Conservation (phyloP, 1,139 yeast species). For the Saccharomyces pastorianus region DNA sequence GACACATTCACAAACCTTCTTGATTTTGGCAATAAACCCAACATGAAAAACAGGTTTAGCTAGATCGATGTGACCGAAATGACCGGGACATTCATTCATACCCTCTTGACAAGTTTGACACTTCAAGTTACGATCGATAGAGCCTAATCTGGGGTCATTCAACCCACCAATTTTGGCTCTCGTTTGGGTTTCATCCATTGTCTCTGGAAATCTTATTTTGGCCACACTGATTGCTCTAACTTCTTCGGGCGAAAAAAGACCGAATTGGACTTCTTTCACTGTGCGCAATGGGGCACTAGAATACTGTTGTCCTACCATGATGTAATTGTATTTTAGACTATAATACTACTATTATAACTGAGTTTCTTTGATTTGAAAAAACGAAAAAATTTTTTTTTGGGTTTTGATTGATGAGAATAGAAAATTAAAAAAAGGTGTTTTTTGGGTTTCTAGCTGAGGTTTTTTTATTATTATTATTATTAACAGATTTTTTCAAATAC, state of each 20-base stretch:
- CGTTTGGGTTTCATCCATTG: conserved; percentile 94
- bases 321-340: neutral
- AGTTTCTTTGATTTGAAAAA: neutral
- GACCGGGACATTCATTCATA: conserved; percentile 99
- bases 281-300: conserved; percentile 97
- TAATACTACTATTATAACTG: neutral
- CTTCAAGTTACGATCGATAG: conserved; percentile 91
- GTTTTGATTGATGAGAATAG: neutral
- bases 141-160: conserved; percentile 93
- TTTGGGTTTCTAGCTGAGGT: neutral
- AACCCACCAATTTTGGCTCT: conserved; percentile 95
- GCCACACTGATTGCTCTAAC: conserved; percentile 95
- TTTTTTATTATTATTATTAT: neutral
- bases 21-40: conserved; percentile 88
- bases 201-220: conserved; percentile 94
- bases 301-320: conserved; percentile 61
- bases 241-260: conserved; percentile 95
- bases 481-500: neutral
- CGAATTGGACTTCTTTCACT: conserved; percentile 96
- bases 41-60: conserved; percentile 98
- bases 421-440: neutral
- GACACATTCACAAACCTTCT: conserved; percentile 90
- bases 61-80: conserved; percentile 95
- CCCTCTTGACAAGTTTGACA: conserved; percentile 99
- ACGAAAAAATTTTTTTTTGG: neutral